Evolutionary conservation across 441 rosid genomes (phyloP).

Genomic region (Adansonia madagascariensis): DNA sequence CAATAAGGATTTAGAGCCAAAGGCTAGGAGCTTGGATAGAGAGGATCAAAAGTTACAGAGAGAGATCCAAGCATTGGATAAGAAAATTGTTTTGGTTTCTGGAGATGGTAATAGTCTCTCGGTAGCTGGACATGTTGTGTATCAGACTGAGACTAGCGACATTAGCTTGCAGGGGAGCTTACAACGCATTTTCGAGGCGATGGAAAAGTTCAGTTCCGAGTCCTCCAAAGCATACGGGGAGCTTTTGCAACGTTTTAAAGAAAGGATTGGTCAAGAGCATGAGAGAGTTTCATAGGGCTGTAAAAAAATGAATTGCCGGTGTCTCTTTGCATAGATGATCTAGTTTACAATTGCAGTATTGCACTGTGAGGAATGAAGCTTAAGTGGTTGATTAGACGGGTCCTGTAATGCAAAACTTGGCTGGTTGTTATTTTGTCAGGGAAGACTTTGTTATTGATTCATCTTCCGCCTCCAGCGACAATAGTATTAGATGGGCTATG

Average conservation of each 20-base stretch:
- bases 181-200: constrained; percentile 76
- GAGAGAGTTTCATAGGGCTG: constrained; percentile 43
- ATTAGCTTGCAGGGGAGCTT: constrained; percentile 69
- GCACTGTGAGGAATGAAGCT: constrained; percentile 15
- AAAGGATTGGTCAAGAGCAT: constrained; percentile 45
- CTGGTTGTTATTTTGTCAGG: constrained; percentile 18
- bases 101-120: constrained; percentile 20
- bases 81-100: constrained; percentile 63
- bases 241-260: constrained; percentile 69
- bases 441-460: neutral
- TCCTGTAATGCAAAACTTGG: constrained; percentile 8
- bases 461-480: neutral
- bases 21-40: constrained; percentile 59
- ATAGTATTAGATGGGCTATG: neutral
- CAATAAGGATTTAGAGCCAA: constrained; percentile 67
- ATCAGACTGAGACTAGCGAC: constrained; percentile 69
- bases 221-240: constrained; percentile 77
- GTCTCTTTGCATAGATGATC: neutral
- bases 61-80: constrained; percentile 83
- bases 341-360: constrained; percentile 19
- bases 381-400: neutral
- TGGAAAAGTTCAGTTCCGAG: constrained; percentile 76
- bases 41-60: constrained; percentile 85
- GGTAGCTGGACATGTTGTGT: constrained; percentile 45
- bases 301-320: constrained; percentile 10